Conservation (phyloP, 306 rosid species). For the Fragaria iinumae region DNA sequence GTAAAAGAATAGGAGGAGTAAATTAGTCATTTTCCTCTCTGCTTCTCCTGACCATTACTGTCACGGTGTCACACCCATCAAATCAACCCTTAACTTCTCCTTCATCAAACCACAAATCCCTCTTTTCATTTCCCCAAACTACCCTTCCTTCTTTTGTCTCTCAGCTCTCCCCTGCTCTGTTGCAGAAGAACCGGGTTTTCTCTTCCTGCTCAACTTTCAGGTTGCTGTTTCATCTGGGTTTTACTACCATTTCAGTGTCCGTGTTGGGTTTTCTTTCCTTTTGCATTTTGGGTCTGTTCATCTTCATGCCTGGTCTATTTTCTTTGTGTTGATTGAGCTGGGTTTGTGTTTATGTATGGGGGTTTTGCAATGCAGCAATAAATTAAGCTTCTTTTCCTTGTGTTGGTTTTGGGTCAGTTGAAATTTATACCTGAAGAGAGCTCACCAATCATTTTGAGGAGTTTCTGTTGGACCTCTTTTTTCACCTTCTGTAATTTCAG, state of each 20-base stretch:
- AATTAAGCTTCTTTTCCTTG: neutral
- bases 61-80: neutral
- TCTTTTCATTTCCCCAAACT: neutral
- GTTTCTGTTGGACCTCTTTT: neutral
- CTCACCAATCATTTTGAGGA: neutral
- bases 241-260: neutral
- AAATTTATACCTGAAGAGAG: neutral
- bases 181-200: neutral
- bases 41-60: neutral
- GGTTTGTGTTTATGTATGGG: neutral
- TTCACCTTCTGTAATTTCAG: neutral
- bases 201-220: neutral
- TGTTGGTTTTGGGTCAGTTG: neutral
- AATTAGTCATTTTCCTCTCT: neutral
- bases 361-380: conserved; percentile 1
- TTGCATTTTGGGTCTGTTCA: neutral
- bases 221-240: neutral
- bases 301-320: neutral
- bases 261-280: neutral
- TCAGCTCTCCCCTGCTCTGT: no score
- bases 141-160: neutral
- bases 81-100: neutral
- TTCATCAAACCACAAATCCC: neutral
- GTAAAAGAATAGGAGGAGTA: no score
- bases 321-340: neutral